Evolutionary conservation across 2,329 filamentous ascomycete species (phyloP), one percentile per base, ranked within the genome.

Genomic region (Curvularia sp.): DNA sequence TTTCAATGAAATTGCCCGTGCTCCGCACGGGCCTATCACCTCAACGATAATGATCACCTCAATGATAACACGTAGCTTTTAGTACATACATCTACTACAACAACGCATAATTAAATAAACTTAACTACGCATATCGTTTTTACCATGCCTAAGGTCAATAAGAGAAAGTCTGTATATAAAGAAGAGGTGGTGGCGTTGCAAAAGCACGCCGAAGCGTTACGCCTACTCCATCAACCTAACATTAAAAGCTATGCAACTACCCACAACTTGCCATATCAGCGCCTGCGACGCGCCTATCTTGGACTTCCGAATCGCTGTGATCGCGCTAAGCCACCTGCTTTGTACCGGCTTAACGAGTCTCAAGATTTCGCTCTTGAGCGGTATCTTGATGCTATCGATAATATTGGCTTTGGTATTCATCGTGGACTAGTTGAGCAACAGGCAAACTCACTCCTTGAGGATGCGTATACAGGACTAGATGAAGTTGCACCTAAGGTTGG

Each of bases 381-480:
- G 15, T 56, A 41, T 28, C 18, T 49, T 50, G 27, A 49, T 41
- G 9, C 46, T 25, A 43, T 56, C 25, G 28, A 56, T 34, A 36
- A 36, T 45, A 50, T 56, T 34, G 27, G 53, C 25, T 56, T 30
- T 38, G 27, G 53, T n/a, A 42, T 56, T 27, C n/a, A 49, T 28
- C 10, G 25, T n/a, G 42, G 32, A 27, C 25, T 54, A n/a, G 43
- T 54, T 15, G 30, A 38, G 42, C 30, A 54, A 27, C 42, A 54
- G 38, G 51, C 41, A 8, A 32, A 54, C 32, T 39, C 42, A 19
- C 42, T 54, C 3, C 21, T 54, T n/a, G 32, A 27, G 21, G 51
- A 47, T 12, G 28, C 42, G n/a, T 34, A 54, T 23, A 39, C 10
- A 41, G 49, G 49, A 28, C 27, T 28, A 28, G 27, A 28, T 28